Percentiles rank a stretch among this genome's conserved stretches.
These are phyloP conservation scores for Aspergillus nanangensis DNA, from an alignment of 495 filamentous ascomycete species.

Conservation along the genomic window DNA sequence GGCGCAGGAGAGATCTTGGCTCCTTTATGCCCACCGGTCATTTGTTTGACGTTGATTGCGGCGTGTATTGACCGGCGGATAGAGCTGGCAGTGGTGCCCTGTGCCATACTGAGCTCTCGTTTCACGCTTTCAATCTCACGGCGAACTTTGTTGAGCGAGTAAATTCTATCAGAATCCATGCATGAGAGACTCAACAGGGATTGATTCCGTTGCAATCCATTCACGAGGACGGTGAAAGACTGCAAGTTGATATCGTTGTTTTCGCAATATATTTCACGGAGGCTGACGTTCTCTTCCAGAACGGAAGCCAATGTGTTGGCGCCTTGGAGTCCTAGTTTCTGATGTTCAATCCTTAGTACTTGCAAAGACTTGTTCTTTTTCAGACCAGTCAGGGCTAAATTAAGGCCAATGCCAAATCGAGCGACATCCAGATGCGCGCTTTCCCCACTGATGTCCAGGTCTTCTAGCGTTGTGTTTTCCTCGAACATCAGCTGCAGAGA, in stretches of 20 bases:
- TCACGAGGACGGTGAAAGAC: conserved; percentile 73
- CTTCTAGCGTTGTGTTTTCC: conserved; percentile 69
- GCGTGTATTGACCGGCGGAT: conserved; percentile 43
- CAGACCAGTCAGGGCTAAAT: conserved; percentile 70
- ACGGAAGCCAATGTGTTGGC: conserved; percentile 77
- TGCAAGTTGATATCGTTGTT: conserved; percentile 75
- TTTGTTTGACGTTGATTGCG: conserved; percentile 32
- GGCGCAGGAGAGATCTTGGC: conserved; percentile 28
- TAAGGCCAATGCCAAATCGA: conserved; percentile 77
- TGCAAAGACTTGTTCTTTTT: conserved; percentile 70
- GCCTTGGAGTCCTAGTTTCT: conserved; percentile 61
- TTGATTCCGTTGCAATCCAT: conserved; percentile 64
- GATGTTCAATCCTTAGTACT: conserved; percentile 70
- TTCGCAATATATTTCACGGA: conserved; percentile 70
- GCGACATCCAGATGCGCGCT: conserved; percentile 83
- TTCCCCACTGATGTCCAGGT: conserved; percentile 85
- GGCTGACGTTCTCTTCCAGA: conserved; percentile 58
- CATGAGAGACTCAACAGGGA: conserved; percentile 60
- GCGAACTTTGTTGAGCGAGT: conserved; percentile 60
- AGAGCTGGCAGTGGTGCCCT: conserved; percentile 34
- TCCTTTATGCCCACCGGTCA: conserved; percentile 25
- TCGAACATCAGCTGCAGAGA: conserved; percentile 73
- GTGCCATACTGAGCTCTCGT: conserved; percentile 27
- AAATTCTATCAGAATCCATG: conserved; percentile 59
- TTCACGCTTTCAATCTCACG: conserved; percentile 53